Evolutionary conservation across 73 alveolate genomes (phyloP).

Genomic region (Tetrahymena thermophila): DNA sequence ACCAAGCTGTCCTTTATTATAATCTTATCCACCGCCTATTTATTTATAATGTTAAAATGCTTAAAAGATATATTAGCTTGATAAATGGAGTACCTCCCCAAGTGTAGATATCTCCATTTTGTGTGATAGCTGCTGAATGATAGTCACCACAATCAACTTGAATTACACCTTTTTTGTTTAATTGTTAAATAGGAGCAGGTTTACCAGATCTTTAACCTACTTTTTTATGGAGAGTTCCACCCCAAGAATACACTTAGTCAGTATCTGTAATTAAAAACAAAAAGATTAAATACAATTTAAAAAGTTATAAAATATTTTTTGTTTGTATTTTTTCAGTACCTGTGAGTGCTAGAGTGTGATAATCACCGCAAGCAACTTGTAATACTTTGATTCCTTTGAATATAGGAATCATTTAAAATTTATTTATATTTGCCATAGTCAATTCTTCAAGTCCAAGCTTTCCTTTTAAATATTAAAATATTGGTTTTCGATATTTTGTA

Average conservation of each 20-base stretch:
- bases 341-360: constrained; percentile 81
- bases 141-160: constrained; percentile 96
- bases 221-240: constrained; percentile 91
- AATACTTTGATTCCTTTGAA: constrained; percentile 55
- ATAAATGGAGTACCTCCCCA: constrained; percentile 75
- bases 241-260: constrained; percentile 91
- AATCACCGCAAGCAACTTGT: constrained; percentile 93
- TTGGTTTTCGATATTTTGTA: background rate
- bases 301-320: background rate
- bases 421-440: constrained; percentile 51
- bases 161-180: constrained; percentile 56
- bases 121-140: constrained; percentile 92
- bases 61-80: background rate
- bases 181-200: constrained; percentile 55
- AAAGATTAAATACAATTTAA: background rate
- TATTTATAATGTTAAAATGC: background rate
- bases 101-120: constrained; percentile 80
- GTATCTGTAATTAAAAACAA: constrained; percentile 23
- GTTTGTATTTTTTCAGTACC: background rate
- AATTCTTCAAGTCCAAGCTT: constrained; percentile 79
- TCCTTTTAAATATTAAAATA: constrained; percentile 17
- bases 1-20: constrained; percentile 95
- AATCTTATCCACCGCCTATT: constrained; percentile 83
- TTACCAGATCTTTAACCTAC: constrained; percentile 78
- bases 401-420: constrained; percentile 53